These are phyloP conservation scores for Pythium utonaiense DNA, from an alignment of 352 stramenopile genomes.

Conservation along the genomic window DNA sequence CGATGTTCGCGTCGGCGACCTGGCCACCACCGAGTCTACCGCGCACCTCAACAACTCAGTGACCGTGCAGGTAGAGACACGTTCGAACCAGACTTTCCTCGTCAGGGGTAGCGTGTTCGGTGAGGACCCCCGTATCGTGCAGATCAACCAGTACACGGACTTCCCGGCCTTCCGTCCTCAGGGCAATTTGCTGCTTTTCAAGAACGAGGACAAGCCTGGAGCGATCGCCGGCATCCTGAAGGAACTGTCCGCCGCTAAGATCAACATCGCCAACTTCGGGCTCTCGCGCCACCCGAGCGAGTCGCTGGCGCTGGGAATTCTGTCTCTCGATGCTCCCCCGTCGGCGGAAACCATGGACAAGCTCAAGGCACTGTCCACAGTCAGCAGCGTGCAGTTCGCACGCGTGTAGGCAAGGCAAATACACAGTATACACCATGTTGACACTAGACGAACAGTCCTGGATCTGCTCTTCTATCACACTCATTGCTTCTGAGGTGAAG, in stretches of 20 bases:
- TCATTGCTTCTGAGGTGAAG: too few species aligned
- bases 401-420: constrained; percentile 36
- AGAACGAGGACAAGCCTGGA: constrained; percentile 78
- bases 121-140: constrained; percentile 74
- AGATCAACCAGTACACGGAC: constrained; percentile 81
- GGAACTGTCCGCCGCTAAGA: constrained; percentile 58
- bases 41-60: constrained; percentile 74
- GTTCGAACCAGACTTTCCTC: constrained; percentile 47
- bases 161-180: constrained; percentile 78
- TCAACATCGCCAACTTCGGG: constrained; percentile 86
- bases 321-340: constrained; percentile 59
- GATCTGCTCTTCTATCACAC: too few species aligned
- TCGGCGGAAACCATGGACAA: constrained; percentile 51
- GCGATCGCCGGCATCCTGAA: constrained; percentile 74
- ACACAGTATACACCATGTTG: neutral
- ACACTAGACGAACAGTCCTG: neutral
- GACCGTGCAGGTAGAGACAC: constrained; percentile 65
- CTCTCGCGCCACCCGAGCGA: constrained; percentile 64
- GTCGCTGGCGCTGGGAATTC: constrained; percentile 64
- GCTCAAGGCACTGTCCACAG: constrained; percentile 57
- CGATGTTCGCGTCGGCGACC: constrained; percentile 68
- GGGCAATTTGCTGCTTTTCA: constrained; percentile 79
- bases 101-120: constrained; percentile 82
- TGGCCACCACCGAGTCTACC: constrained; percentile 39
- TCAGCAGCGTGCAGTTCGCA: constrained; percentile 68